Conservation (phyloP, 1,284 basidiomycete genomes). For the Peniophora sp. region DNA sequence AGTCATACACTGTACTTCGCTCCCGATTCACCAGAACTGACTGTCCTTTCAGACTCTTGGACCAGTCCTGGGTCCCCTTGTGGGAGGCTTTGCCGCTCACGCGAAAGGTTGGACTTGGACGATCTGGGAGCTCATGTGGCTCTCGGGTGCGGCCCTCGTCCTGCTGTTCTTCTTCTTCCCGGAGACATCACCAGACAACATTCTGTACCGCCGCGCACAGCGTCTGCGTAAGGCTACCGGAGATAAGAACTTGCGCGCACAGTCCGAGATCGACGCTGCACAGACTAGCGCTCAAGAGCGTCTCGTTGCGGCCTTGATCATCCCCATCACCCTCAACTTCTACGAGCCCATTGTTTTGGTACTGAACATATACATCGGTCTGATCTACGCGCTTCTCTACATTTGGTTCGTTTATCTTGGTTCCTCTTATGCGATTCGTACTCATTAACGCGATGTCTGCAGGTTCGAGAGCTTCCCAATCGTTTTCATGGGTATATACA, state of each 20-base stretch:
- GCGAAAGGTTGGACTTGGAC: conserved; percentile 40
- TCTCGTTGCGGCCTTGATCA: conserved; percentile 23
- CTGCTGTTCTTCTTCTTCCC: conserved; percentile 39
- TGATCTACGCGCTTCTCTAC: neutral
- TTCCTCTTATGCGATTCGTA: neutral
- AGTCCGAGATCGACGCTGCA: conserved; percentile 18
- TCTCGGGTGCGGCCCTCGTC: conserved; percentile 31
- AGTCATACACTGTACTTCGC: neutral
- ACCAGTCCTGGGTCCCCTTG: conserved; percentile 35
- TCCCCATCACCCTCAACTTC: conserved; percentile 31
- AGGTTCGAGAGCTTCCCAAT: conserved; percentile 18
- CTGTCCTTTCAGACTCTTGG: conserved; percentile 28
- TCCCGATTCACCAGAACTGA: neutral
- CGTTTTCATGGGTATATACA: conserved; percentile 26
- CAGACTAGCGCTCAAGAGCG: conserved; percentile 12
- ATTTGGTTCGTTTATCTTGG: neutral
- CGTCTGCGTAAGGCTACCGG: conserved; percentile 21
- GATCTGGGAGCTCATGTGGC: conserved; percentile 47
- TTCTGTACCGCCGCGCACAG: conserved; percentile 30
- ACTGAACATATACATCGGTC: conserved; percentile 34
- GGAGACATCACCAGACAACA: conserved; percentile 37
- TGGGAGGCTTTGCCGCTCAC: conserved; percentile 34
- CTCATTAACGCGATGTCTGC: neutral
- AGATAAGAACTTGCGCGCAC: conserved; percentile 17
- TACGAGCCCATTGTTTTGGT: conserved; percentile 32